These are phyloP conservation scores for Aspergillus ochraceoroseus DNA, from an alignment of 2,329 filamentous ascomycete species.

Conservation along the genomic window DNA sequence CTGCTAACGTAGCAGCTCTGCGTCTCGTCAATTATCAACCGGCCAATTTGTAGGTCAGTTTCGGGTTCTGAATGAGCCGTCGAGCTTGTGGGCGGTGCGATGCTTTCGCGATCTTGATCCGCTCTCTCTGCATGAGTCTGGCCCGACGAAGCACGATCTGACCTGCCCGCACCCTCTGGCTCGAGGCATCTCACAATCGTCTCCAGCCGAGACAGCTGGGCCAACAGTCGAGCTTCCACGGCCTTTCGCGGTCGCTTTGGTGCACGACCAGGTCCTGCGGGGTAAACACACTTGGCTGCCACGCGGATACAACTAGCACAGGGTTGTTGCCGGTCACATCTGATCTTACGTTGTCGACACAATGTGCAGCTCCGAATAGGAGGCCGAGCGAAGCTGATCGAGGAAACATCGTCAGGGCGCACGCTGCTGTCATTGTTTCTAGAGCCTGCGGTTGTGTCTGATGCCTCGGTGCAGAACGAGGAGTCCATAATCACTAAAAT, in stretches of 20 bases:
- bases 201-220: slow-evolving; percentile 52
- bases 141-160: neutral
- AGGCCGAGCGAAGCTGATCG: no score
- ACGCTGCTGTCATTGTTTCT: no score
- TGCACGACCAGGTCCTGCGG: slow-evolving; percentile 23
- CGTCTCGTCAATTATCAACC: slow-evolving; percentile 57
- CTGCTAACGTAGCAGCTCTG: slow-evolving; percentile 59
- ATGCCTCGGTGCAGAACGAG: no score
- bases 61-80: no score
- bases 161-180: slow-evolving; percentile 12
- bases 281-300: slow-evolving; percentile 34
- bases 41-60: slow-evolving; percentile 46
- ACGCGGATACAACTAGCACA: slow-evolving; percentile 45
- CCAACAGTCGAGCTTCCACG: slow-evolving; percentile 39
- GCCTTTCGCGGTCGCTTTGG: slow-evolving; percentile 16
- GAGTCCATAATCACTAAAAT: no score
- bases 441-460: no score
- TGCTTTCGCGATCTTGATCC: no score
- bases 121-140: slow-evolving; percentile 26
- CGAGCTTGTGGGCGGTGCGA: no score
- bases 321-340: slow-evolving; percentile 41
- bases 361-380: slow-evolving; percentile 26
- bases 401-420: no score
- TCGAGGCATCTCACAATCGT: slow-evolving; percentile 54
- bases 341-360: slow-evolving; percentile 42